Conservation (phyloP, 768 basidiomycete species). For the Trametes gibbosa region DNA sequence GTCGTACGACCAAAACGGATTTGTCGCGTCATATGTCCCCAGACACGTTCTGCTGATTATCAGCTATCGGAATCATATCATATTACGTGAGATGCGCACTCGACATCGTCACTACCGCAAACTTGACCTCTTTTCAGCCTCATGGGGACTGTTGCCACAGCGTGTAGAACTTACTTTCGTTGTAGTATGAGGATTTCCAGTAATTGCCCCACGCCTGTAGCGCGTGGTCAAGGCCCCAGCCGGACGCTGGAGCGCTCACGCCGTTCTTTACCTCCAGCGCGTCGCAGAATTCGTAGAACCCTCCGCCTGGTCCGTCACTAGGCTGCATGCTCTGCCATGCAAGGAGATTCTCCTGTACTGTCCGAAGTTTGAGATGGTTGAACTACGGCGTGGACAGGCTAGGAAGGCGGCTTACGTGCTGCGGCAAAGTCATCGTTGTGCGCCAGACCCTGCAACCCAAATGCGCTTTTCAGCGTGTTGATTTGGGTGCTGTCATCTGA, state of each 20-base stretch:
- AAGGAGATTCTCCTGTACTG: slow-evolving; percentile 44
- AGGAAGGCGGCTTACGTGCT: slow-evolving; percentile 34
- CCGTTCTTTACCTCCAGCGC: slow-evolving; percentile 59
- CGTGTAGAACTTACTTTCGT: slow-evolving; percentile 35
- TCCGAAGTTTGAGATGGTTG: neutral
- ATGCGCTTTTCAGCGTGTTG: slow-evolving; percentile 48
- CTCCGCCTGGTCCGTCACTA: slow-evolving; percentile 38
- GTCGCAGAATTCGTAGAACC: slow-evolving; percentile 59
- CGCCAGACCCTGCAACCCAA: slow-evolving; percentile 51
- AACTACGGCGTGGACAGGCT: neutral
- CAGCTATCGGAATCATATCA: no score
- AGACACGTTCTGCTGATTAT: slow-evolving; percentile 29
- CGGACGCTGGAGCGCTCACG: slow-evolving; percentile 40
- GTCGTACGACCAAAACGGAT: slow-evolving; percentile 48
- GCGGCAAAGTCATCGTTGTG: slow-evolving; percentile 65
- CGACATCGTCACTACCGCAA: slow-evolving; percentile 42
- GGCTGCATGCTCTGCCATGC: slow-evolving; percentile 64
- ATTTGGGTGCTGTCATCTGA: slow-evolving; percentile 44
- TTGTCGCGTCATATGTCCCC: slow-evolving; percentile 37
- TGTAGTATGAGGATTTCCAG: slow-evolving; percentile 45
- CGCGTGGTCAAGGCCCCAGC: slow-evolving; percentile 60
- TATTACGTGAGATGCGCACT: slow-evolving; percentile 36
- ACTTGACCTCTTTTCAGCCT: slow-evolving; percentile 35
- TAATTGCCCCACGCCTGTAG: slow-evolving; percentile 55
- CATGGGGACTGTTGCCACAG: neutral